These are phyloP conservation scores for Phellopilus nigrolimitatus DNA, from an alignment of 1,284 basidiomycete species.

Conservation along the genomic window DNA sequence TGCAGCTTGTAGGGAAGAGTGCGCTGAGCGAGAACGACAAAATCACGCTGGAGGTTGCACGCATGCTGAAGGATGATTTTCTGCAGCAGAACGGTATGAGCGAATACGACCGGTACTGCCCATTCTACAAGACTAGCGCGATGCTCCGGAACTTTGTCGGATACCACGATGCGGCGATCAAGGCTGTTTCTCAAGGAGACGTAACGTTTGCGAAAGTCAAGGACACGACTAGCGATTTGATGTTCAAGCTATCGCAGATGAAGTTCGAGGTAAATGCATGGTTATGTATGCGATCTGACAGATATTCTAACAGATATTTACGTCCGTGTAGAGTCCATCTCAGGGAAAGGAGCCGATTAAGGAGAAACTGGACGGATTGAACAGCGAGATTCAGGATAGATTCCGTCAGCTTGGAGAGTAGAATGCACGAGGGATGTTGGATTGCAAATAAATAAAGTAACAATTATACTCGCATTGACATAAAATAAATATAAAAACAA, in stretches of 20 bases:
- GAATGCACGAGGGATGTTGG: constrained; percentile 14
- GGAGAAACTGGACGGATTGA: constrained; percentile 73
- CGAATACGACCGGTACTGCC: constrained; percentile 96
- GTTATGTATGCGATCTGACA: constrained; percentile 14
- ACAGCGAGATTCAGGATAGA: constrained; percentile 84
- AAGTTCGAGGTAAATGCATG: constrained; percentile 80
- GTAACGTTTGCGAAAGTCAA: constrained; percentile 92
- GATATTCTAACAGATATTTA: not conserved
- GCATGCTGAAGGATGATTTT: constrained; percentile 98
- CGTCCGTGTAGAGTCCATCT: constrained; percentile 60
- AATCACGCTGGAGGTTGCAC: constrained; percentile 95
- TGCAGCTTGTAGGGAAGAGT: constrained; percentile 97
- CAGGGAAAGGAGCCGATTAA: constrained; percentile 81
- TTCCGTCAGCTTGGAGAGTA: constrained; percentile 85
- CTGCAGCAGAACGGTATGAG: constrained; percentile 99
- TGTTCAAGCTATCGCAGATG: constrained; percentile 97
- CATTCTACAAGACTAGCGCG: constrained; percentile 96
- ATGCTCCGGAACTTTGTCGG: constrained; percentile 96
- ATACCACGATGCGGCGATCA: constrained; percentile 89
- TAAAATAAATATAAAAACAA: too few relatives aligned
- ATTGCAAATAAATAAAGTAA: not conserved
- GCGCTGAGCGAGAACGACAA: constrained; percentile 98
- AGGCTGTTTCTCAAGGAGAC: constrained; percentile 81
- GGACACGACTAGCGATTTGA: constrained; percentile 81
- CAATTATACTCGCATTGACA: not conserved